These are phyloP conservation scores for Camelina hispida DNA, from an alignment of 345 rosid genomes.

Conservation along the genomic window DNA sequence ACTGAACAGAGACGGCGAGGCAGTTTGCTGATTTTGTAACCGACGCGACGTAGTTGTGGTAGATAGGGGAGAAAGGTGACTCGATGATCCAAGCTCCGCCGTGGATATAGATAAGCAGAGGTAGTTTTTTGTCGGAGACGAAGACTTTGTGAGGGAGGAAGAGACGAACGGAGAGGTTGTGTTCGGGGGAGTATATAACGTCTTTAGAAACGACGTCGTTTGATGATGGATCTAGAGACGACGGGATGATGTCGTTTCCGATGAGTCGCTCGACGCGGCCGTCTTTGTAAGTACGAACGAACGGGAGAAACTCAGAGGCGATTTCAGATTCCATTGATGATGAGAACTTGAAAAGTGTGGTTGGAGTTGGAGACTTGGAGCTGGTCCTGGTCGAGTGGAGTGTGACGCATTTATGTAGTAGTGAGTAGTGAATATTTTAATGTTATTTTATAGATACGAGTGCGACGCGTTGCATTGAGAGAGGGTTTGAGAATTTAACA, in stretches of 20 bases:
- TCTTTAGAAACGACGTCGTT: slow-evolving; percentile 57
- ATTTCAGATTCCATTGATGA: slow-evolving; percentile 40
- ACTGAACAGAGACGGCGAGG: slow-evolving; percentile 50
- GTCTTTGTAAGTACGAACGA: slow-evolving; percentile 46
- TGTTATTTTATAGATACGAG: too few species aligned
- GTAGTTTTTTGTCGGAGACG: slow-evolving; percentile 46
- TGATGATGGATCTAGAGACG: slow-evolving; percentile 37
- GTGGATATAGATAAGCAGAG: slow-evolving; percentile 60
- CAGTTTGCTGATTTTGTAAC: slow-evolving; percentile 49
- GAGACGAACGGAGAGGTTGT: slow-evolving; percentile 53
- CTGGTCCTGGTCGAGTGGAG: too few species aligned
- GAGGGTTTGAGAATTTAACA: not conserved
- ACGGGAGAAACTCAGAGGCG: slow-evolving; percentile 38
- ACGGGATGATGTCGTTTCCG: slow-evolving; percentile 49
- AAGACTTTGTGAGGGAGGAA: slow-evolving; percentile 47
- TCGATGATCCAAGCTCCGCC: slow-evolving; percentile 61
- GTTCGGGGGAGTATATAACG: slow-evolving; percentile 27
- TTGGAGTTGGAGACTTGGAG: not conserved
- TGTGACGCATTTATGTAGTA: too few species aligned
- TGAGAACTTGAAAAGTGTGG: not conserved
- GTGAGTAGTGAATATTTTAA: too few species aligned
- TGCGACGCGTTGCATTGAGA: slow-evolving; percentile 15
- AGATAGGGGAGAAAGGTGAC: slow-evolving; percentile 46
- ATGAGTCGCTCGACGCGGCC: slow-evolving; percentile 51
- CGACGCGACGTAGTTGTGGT: slow-evolving; percentile 43